Evolutionary conservation across 2,329 filamentous ascomycete species (phyloP).

Genomic region (Penicillium nordicum): DNA sequence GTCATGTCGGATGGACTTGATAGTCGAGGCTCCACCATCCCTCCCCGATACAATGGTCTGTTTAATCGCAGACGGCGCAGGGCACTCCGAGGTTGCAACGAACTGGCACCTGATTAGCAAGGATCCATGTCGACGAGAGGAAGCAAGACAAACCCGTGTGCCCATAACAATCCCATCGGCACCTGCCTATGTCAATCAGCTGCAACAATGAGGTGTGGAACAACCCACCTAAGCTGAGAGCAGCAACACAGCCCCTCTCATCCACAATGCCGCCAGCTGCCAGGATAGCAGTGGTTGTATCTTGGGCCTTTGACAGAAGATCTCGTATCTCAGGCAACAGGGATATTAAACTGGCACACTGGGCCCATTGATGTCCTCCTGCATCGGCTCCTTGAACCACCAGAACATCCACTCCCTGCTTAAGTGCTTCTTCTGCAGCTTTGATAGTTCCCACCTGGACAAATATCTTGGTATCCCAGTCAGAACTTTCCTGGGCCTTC

Average conservation of each 20-base stretch:
- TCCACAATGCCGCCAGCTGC: conserved; percentile 61
- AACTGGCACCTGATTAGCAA: conserved; percentile 38
- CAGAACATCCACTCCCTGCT: conserved; percentile 55
- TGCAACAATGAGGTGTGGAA: conserved; percentile 23
- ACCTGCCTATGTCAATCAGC: conserved; percentile 22
- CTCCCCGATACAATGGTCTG: conserved; percentile 41
- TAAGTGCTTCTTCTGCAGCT: conserved; percentile 51
- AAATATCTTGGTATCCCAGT: conserved; percentile 49
- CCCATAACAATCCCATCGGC: conserved; percentile 24
- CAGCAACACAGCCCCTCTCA: conserved; percentile 53
- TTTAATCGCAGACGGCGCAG: conserved; percentile 43
- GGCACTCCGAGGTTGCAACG: conserved; percentile 45
- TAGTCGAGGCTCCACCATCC: conserved; percentile 47
- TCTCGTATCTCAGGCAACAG: conserved; percentile 58
- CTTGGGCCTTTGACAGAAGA: conserved; percentile 35
- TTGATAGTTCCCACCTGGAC: conserved; percentile 61
- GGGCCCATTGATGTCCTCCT: conserved; percentile 59
- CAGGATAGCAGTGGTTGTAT: conserved; percentile 43
- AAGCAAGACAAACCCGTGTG: conserved; percentile 14
- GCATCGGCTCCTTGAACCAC: conserved; percentile 64
- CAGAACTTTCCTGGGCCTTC: conserved; percentile 29
- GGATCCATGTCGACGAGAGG: background rate
- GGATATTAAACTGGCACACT: conserved; percentile 53
- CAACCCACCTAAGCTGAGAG: conserved; percentile 51
- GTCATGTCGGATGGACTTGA: conserved; percentile 41